Evolutionary conservation across 345 rosid species (phyloP), one percentile per base, ranked within the genome.

Genomic region (Brassica incana): DNA sequence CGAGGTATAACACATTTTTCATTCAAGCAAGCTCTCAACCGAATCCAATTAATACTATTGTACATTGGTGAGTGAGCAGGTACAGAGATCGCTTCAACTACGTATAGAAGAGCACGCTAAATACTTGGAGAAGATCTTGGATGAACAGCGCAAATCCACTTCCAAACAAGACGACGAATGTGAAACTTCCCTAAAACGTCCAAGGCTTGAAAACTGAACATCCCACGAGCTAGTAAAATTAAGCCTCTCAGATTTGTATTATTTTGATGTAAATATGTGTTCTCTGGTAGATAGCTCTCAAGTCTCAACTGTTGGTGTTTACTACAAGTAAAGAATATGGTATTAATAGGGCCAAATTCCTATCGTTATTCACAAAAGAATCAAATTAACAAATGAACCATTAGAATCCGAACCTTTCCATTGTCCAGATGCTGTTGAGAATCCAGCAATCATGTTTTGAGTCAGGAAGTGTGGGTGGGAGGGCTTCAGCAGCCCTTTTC

Each of bases 31-130:
- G 20, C 14, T 3, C 52, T 45, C 52, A 75, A 64, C 40, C 63
- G 56, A 36, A 40, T 45, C 52, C 52, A 45, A 45, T 11, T 11
- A 11, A 45, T 45, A 45, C 15, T 11, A 10, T 45, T 11, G 52
- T 45, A 45, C 52, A 45, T 45, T 45, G 87, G 84, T 66, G 82
- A 73, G 8, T 62, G 50, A 69, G 52, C 74, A 93, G 95, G 89
- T 94, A 33, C 97, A 94, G 80, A 85, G 90, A 67, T 40, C 77
- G 16, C 92, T 92, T 78, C 97, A 94, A 85, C 69, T 90, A 63
- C 89, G 97, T 62, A 94, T 94, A 63, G 98, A 94, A 85, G 93
- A 92, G 77, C 97, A 94, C 14, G 98, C 93, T 30, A 88, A 83
- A 75, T 92, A 92, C 84, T 86, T 94, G 85, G 90, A 89, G 74